phyloP scores from a whole-genome alignment of 78 protist species.

The Dictyostelium intermedium region DNA sequence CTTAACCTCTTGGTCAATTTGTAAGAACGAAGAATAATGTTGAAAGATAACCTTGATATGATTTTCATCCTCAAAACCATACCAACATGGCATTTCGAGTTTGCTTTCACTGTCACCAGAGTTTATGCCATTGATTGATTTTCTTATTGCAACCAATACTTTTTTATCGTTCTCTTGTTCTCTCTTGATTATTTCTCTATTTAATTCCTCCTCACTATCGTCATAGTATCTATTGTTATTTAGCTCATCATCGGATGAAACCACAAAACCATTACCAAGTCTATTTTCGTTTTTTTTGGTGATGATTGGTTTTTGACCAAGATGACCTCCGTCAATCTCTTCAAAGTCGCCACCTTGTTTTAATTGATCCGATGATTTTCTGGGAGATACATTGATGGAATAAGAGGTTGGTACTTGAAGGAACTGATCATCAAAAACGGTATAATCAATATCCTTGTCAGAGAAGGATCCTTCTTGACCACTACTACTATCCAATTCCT shows the following conservation, averaged over 20 bases:
- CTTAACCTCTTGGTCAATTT: slow-evolving; percentile 28
- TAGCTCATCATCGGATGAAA: slow-evolving; percentile 31
- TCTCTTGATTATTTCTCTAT: not conserved
- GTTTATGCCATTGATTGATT: slow-evolving; percentile 20
- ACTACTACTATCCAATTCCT: not conserved
- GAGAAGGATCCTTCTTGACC: slow-evolving; percentile 16
- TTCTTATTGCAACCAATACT: slow-evolving; percentile 23
- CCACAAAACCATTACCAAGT: not conserved
- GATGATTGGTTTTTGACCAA: not conserved
- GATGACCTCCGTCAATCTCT: not conserved
- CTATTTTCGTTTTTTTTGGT: not conserved
- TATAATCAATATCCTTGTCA: not conserved
- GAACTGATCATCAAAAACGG: not conserved
- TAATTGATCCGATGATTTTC: not conserved
- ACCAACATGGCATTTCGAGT: slow-evolving; percentile 24
- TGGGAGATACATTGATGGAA: slow-evolving; percentile 15
- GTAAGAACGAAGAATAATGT: not conserved
- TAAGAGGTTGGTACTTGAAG: slow-evolving; percentile 6
- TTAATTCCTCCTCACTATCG: not conserved
- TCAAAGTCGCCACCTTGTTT: not conserved
- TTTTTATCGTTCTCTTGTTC: slow-evolving; percentile 4
- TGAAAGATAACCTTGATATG: slow-evolving; percentile 20
- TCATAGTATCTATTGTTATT: not conserved
- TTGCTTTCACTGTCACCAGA: not conserved
- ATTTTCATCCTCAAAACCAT: slow-evolving; percentile 42